phyloP scores from a whole-genome alignment of 2,329 filamentous ascomycete genomes.

The Cladosporium sp. region DNA sequence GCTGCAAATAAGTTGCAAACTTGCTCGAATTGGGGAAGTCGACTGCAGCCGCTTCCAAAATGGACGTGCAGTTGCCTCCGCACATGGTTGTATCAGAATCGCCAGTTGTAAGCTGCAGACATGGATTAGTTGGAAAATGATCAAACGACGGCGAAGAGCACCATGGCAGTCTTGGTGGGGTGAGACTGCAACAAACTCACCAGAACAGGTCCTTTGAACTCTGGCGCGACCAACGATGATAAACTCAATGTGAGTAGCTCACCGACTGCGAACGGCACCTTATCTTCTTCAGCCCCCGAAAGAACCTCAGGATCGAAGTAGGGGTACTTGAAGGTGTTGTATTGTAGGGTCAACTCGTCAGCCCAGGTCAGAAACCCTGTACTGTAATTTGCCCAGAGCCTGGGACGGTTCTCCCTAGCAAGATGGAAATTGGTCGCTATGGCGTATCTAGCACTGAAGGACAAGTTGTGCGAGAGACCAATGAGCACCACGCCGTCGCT shows the following conservation, averaged over 20 bases:
- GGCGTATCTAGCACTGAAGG: neutral
- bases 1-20: slow-evolving; percentile 31
- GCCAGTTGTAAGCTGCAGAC: slow-evolving; percentile 28
- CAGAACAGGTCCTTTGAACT: slow-evolving; percentile 30
- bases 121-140: neutral
- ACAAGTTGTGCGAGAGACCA: slow-evolving; percentile 12
- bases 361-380: slow-evolving; percentile 17
- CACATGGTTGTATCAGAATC: slow-evolving; percentile 29
- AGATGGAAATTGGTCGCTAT: slow-evolving; percentile 15
- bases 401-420: slow-evolving; percentile 15
- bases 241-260: slow-evolving; percentile 23
- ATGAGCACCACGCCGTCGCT: slow-evolving; percentile 19
- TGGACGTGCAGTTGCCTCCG: slow-evolving; percentile 34
- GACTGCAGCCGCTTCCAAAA: slow-evolving; percentile 16
- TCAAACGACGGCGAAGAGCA: neutral
- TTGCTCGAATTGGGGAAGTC: slow-evolving; percentile 29
- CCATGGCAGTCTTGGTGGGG: no score
- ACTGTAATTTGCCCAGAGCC: slow-evolving; percentile 14
- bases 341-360: slow-evolving; percentile 25
- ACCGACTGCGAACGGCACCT: slow-evolving; percentile 32
- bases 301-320: slow-evolving; percentile 30
- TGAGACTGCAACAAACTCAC: neutral
- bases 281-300: slow-evolving; percentile 29
- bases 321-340: slow-evolving; percentile 30
- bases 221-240: slow-evolving; percentile 18